Evolutionary conservation across 495 filamentous ascomycete species (phyloP), one percentile per base, ranked within the genome.

Genomic region (Aspergillus saccharolyticus): DNA sequence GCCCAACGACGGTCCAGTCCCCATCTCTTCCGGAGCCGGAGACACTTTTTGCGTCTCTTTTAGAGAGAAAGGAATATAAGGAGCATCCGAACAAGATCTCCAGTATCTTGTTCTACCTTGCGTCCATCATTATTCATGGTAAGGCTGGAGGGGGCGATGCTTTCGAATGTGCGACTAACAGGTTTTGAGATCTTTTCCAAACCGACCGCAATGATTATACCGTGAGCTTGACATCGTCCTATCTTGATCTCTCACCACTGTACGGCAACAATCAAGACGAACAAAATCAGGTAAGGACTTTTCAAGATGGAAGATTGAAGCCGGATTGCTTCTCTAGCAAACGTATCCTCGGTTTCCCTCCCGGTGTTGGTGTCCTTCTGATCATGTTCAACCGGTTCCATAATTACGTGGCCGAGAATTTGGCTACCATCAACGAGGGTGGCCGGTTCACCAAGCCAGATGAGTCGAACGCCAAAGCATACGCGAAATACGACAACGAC

Each of bases 61-160:
- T 90, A 74, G 80, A 78, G 44, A 78, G 89, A 24, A 80, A 83
- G 50, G 68, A 79, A 15, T 84, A 79, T 54, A 79, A 83, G 57
- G 78, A 85, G 47, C 85, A 89, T 71, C 83, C 86, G 4, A 92
- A 88, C 64, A 88, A 89, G 60, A 85, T 96, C 18, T 96, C 91
- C 1, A 93, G 89, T 64, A 80, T 96, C 54, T 74, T 97, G 14
- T 97, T 91, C 78, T 92, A 97, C 61, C 82, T 91, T 66, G 91
- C 90, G 7, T 89, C 85, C 16, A 89, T 96, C 54, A 92, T 96
- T 58, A 96, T 94, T 63, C 91, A 96, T 61, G 88, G 85, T 78
- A 67, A 39, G 73, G 58, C 21, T 19, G 17, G 10, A 4, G 2
- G 42, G 18, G 24, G 28, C 8, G 22, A 7, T 44, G 7, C 42